Percentiles rank a stretch among this genome's conserved stretches.
Evolutionary conservation across 345 rosid genomes (phyloP).

Genomic region (Ceriops zippeliana): DNA sequence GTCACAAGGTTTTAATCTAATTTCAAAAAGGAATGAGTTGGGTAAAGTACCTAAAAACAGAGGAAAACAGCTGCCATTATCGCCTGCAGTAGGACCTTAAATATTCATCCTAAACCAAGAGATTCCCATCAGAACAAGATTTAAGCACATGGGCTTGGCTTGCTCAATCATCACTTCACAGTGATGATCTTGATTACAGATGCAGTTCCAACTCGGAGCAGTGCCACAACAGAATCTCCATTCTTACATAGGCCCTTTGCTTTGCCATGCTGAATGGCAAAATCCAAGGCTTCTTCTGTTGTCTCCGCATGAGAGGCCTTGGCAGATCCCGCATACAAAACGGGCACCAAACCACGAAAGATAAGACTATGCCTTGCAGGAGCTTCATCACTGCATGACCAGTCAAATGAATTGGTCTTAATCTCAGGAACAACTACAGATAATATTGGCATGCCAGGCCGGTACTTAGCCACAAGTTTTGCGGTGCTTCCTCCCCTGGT

Average conservation of each 20-base stretch:
- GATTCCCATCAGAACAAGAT: too few relatives aligned
- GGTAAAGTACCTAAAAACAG: too few relatives aligned
- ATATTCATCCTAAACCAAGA: too few relatives aligned
- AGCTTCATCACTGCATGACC: conserved; percentile 86
- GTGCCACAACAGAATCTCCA: conserved; percentile 87
- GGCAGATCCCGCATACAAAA: conserved; percentile 83
- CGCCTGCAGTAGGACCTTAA: too few relatives aligned
- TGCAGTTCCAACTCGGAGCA: conserved; percentile 85
- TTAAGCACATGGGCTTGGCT: too few relatives aligned
- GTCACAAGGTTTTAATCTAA: too few relatives aligned
- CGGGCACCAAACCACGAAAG: conserved; percentile 81
- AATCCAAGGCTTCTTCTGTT: conserved; percentile 87
- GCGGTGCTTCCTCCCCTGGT: conserved; percentile 98
- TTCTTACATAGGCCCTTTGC: conserved; percentile 59
- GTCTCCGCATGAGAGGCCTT: conserved; percentile 84
- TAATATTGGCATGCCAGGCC: conserved; percentile 84
- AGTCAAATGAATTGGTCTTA: conserved; percentile 75
- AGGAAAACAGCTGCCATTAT: too few relatives aligned
- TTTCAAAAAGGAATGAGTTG: too few relatives aligned
- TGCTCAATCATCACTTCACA: conserved; percentile 36
- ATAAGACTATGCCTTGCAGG: conserved; percentile 95
- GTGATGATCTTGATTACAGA: conserved; percentile 91
- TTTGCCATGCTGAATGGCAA: conserved; percentile 66
- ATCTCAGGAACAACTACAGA: conserved; percentile 91
- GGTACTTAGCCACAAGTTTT: conserved; percentile 89